Conservation (phyloP, 2,329 filamentous ascomycete species). For the Sporothrix inflata region DNA sequence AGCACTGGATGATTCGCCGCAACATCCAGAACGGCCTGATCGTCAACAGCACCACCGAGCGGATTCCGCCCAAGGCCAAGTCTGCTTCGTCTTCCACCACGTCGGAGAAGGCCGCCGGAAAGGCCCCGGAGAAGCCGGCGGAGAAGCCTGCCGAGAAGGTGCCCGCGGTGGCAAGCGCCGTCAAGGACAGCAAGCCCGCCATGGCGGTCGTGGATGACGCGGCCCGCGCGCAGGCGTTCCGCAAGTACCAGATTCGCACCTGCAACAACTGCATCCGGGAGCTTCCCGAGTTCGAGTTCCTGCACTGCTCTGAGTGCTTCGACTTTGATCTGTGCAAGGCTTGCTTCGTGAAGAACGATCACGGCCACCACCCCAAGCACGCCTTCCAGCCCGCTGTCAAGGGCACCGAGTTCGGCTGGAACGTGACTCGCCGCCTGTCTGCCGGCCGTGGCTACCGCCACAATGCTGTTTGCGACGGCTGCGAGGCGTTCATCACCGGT, state of each 20-base stretch:
- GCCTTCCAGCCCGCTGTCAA: constrained; percentile 71
- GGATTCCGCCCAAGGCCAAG: constrained; percentile 66
- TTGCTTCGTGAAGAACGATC: constrained; percentile 75
- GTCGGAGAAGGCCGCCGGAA: neutral
- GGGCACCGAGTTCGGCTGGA: constrained; percentile 62
- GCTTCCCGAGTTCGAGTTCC: constrained; percentile 75
- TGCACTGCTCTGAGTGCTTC: constrained; percentile 81
- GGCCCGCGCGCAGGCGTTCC: neutral
- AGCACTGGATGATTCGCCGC: constrained; percentile 95
- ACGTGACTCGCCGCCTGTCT: constrained; percentile 69
- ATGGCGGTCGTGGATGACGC: neutral
- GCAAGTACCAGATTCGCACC: constrained; percentile 55
- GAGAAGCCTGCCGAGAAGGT: constrained; percentile 10
- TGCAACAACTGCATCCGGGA: constrained; percentile 72
- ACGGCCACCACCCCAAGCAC: constrained; percentile 91
- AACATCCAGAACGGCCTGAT: constrained; percentile 77
- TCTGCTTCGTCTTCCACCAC: constrained; percentile 26
- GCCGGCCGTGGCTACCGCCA: constrained; percentile 82
- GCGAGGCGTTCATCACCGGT: constrained; percentile 83
- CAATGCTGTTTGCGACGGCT: constrained; percentile 91
- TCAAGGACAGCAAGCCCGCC: neutral
- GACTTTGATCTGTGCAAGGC: constrained; percentile 90
- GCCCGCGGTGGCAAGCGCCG: neutral
- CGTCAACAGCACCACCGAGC: constrained; percentile 84
- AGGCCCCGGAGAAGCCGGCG: constrained; percentile 17